These are phyloP conservation scores for Lolium perenne DNA, from an alignment of 176 grass and related monocot genomes.

Conservation along the genomic window DNA sequence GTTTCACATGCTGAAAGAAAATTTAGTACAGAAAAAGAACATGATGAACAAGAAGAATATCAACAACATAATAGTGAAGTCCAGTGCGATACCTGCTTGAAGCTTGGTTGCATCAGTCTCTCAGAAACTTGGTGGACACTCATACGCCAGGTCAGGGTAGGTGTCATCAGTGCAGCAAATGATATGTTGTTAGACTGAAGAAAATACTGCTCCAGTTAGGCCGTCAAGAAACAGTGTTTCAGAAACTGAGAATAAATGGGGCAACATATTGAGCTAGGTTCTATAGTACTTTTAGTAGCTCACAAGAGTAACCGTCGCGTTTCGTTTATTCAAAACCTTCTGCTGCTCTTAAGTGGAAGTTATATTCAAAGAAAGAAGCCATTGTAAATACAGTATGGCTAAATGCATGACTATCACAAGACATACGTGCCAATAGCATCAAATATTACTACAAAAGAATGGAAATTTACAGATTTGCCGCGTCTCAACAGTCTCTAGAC, in stretches of 20 bases:
- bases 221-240: background rate
- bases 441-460: constrained; percentile 35
- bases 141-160: background rate
- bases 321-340: background rate
- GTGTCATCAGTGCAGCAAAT: background rate
- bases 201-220: constrained; percentile 29
- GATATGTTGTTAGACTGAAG: constrained; percentile 16
- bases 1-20: background rate
- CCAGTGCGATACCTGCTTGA: background rate
- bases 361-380: background rate
- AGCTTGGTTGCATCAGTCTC: background rate
- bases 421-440: background rate
- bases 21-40: background rate
- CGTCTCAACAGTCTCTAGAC: constrained; percentile 3
- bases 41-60: background rate
- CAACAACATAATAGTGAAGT: background rate
- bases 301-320: background rate
- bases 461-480: constrained; percentile 41
- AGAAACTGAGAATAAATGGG: background rate
- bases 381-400: background rate
- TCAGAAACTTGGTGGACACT: constrained; percentile 18
- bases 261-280: background rate
- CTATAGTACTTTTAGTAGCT: background rate
- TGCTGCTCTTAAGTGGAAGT: background rate
- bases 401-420: background rate